Percentiles rank a stretch among this genome's conserved stretches.
These are phyloP conservation scores for Mortierella sp. DNA, from an alignment of 371 early-diverging fungal species.

Conservation along the genomic window DNA sequence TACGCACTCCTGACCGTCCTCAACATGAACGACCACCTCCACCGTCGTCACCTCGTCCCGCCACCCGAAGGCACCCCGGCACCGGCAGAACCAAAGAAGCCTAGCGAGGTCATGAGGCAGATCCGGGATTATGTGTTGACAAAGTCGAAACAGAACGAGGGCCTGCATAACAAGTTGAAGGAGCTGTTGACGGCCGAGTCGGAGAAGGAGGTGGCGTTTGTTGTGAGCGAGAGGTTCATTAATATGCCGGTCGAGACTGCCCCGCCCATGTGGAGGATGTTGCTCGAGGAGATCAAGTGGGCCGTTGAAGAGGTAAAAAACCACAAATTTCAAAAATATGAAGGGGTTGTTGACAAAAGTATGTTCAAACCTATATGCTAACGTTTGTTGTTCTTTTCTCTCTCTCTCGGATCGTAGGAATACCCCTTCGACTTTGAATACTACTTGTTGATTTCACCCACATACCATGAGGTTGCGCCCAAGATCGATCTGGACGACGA, in stretches of 20 bases:
- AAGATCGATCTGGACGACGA: conserved; percentile 68
- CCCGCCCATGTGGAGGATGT: conserved; percentile 91
- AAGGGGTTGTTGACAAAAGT: too few species aligned
- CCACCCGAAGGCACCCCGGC: conserved; percentile 9
- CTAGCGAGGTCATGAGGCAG: conserved; percentile 68
- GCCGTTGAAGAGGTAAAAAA: conserved; percentile 77
- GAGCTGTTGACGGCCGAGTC: conserved; percentile 61
- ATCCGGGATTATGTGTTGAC: conserved; percentile 71
- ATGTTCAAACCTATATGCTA: not conserved
- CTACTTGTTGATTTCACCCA: conserved; percentile 86
- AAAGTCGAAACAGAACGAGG: conserved; percentile 71
- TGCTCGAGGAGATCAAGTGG: conserved; percentile 84
- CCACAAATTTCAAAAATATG: too few species aligned
- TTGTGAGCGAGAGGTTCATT: conserved; percentile 92
- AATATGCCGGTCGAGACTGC: conserved; percentile 97
- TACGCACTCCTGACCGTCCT: conserved; percentile 90
- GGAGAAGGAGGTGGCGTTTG: conserved; percentile 71
- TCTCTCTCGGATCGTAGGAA: too few species aligned
- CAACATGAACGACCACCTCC: conserved; percentile 72
- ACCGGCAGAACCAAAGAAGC: conserved; percentile 51
- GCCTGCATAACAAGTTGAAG: conserved; percentile 59
- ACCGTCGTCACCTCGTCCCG: conserved; percentile 31
- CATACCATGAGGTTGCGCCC: conserved; percentile 85
- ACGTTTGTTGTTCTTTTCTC: not conserved
- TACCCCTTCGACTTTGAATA: conserved; percentile 85